Percentiles rank a stretch among this genome's conserved stretches.
phyloP scores from a whole-genome alignment of 2,329 filamentous ascomycete genomes.

The Fusarium aywerte region DNA sequence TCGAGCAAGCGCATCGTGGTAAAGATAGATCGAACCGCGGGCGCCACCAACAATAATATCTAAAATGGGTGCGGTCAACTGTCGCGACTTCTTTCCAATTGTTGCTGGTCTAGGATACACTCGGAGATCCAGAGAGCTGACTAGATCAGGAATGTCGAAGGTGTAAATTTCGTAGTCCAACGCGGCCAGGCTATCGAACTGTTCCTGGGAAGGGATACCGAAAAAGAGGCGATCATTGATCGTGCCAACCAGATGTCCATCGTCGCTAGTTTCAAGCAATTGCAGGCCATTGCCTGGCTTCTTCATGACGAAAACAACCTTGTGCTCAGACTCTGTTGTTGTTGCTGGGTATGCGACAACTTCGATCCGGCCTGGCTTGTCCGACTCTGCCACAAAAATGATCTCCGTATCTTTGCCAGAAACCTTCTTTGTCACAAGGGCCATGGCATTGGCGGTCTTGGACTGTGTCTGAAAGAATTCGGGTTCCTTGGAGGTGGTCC shows the following conservation, averaged over 20 bases:
- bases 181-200: constrained; percentile 41
- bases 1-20: constrained; percentile 75
- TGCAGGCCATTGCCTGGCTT: constrained; percentile 52
- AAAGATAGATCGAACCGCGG: constrained; percentile 82
- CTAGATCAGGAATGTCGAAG: constrained; percentile 69
- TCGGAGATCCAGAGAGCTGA: constrained; percentile 74
- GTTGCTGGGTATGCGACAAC: constrained; percentile 60
- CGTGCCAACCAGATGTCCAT: constrained; percentile 65
- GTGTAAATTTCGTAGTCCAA: constrained; percentile 66
- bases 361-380: constrained; percentile 49
- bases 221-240: constrained; percentile 54
- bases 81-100: constrained; percentile 42
- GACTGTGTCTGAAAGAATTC: constrained; percentile 57
- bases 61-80: constrained; percentile 57
- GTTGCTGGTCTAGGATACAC: constrained; percentile 45
- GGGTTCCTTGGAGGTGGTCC: constrained; percentile 60
- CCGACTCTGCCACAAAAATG: constrained; percentile 59
- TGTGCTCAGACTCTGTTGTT: constrained; percentile 46
- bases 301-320: constrained; percentile 52
- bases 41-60: constrained; percentile 82
- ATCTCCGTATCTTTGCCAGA: constrained; percentile 55
- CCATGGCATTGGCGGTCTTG: constrained; percentile 59
- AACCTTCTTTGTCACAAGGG: constrained; percentile 54
- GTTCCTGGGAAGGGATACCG: constrained; percentile 43
- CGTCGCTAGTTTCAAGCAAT: constrained; percentile 60